Evolutionary conservation across 345 rosid genomes (phyloP).

Genomic region (Populus nigra): DNA sequence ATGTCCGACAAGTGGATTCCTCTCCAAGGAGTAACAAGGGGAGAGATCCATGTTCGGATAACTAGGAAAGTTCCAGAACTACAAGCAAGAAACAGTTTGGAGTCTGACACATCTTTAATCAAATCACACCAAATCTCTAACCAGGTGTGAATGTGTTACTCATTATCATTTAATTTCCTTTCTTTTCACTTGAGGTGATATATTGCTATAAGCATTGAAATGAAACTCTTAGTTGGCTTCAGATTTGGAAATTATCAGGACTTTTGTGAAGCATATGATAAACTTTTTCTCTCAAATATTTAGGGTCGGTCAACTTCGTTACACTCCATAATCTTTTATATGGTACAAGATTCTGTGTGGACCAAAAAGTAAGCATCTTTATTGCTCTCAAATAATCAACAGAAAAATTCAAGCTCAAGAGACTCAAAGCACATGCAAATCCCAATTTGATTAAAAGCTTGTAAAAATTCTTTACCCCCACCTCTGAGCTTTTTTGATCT

Average conservation of each 20-base stretch:
- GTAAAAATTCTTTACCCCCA: background rate
- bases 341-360: no score
- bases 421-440: background rate
- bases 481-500: background rate
- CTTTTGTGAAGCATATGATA: background rate
- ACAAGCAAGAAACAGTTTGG: constrained; percentile 45
- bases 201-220: background rate
- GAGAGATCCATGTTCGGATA: constrained; percentile 76
- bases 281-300: background rate
- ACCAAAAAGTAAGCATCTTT: no score
- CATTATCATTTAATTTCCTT: background rate
- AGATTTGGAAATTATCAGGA: background rate
- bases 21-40: constrained; percentile 85
- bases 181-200: background rate
- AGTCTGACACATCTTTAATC: constrained; percentile 52
- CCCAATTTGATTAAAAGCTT: background rate
- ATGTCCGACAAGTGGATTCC: constrained; percentile 94
- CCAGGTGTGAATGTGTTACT: constrained; percentile 39
- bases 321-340: background rate
- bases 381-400: no score
- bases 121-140: constrained; percentile 52
- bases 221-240: background rate
- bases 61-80: constrained; percentile 69
- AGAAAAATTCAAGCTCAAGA: background rate
- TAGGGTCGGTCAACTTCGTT: background rate